Conservation (phyloP, 768 basidiomycete genomes). For the Termitomyces heimii region DNA sequence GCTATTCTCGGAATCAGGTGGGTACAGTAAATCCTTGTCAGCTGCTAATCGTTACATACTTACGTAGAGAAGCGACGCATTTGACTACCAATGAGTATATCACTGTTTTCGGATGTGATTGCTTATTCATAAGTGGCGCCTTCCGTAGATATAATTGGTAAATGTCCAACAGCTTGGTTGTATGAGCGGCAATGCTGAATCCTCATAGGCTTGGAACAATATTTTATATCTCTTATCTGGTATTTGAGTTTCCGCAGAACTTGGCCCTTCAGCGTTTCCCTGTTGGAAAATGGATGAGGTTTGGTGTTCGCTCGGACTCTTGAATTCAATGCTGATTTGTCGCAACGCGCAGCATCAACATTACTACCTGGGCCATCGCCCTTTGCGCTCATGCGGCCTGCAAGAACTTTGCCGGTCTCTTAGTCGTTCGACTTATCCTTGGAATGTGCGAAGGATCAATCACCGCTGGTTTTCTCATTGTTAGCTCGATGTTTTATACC, state of each 20-base stretch:
- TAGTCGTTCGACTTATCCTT: conserved; percentile 57
- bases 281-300: conserved; percentile 82
- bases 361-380: conserved; percentile 59
- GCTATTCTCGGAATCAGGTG: conserved; percentile 70
- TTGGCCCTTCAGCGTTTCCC: conserved; percentile 66
- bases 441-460: conserved; percentile 70
- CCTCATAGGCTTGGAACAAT: conserved; percentile 62
- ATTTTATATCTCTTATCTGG: conserved; percentile 66
- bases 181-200: neutral
- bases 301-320: conserved; percentile 4
- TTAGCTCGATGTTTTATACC: conserved; percentile 76
- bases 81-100: conserved; percentile 60
- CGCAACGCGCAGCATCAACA: conserved; percentile 44
- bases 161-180: neutral
- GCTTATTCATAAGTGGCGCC: neutral
- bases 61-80: conserved; percentile 48
- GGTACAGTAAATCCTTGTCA: neutral
- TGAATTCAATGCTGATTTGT: neutral
- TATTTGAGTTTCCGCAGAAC: conserved; percentile 74
- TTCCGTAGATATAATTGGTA: conserved; percentile 56
- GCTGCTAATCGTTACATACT: neutral
- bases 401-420: conserved; percentile 59
- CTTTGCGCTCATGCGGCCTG: conserved; percentile 63
- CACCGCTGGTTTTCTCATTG: conserved; percentile 74
- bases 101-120: neutral